These are phyloP conservation scores for Trichoderma sp. DNA, from an alignment of 2,329 filamentous ascomycete genomes.

Conservation along the genomic window DNA sequence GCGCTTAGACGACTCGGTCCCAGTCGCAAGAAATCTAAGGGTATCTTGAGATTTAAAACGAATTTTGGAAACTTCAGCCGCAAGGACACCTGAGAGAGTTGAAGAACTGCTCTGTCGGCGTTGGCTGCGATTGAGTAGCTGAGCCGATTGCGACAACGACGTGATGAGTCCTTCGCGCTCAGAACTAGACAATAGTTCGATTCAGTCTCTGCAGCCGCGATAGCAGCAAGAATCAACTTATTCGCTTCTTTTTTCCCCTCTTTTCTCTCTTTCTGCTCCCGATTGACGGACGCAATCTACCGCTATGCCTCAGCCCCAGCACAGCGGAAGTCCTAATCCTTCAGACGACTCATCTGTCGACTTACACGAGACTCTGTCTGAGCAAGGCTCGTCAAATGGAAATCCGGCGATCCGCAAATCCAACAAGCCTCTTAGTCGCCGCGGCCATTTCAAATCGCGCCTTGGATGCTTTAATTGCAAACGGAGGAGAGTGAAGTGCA, in stretches of 20 bases:
- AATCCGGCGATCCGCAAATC: not conserved
- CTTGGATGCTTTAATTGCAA: slow-evolving; percentile 40
- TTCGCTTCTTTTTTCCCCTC: too few relatives aligned
- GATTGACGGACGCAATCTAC: not conserved
- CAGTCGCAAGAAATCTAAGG: not conserved
- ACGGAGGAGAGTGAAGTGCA: slow-evolving; percentile 38
- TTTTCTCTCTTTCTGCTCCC: not conserved
- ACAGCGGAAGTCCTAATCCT: slow-evolving; percentile 12
- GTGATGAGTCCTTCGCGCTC: slow-evolving; percentile 11
- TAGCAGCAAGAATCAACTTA: not conserved
- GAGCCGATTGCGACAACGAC: slow-evolving; percentile 13
- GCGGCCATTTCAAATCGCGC: slow-evolving; percentile 36
- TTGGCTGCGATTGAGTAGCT: not conserved
- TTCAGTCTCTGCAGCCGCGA: slow-evolving; percentile 3
- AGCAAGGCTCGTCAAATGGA: slow-evolving; percentile 1
- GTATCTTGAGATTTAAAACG: not conserved
- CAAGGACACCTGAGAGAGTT: not conserved
- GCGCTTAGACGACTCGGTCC: not conserved
- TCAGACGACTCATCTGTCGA: slow-evolving; percentile 23
- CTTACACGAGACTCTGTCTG: slow-evolving; percentile 1
- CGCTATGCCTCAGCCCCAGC: slow-evolving; percentile 17
- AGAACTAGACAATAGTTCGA: slow-evolving; percentile 1
- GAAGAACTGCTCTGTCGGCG: not conserved
- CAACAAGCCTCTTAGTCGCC: slow-evolving; percentile 27
- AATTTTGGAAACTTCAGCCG: not conserved